Percentiles rank a stretch among this genome's conserved stretches.
Evolutionary conservation across 345 rosid genomes (phyloP).

Genomic region (Triadica sebifera): DNA sequence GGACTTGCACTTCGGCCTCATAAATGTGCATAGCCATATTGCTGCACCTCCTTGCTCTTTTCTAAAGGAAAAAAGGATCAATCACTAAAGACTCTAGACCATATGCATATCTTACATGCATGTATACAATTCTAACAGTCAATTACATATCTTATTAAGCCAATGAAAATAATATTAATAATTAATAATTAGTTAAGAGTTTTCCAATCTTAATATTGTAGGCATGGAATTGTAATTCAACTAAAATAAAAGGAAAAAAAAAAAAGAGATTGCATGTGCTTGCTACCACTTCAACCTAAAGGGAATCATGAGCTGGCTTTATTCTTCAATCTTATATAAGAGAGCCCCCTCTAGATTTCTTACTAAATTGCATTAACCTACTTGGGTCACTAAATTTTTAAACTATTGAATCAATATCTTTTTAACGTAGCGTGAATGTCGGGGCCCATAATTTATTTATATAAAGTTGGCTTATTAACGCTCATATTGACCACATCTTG

Average conservation of each 20-base stretch:
- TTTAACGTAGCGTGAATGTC: constrained; percentile 20
- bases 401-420: not conserved
- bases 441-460: constrained; percentile 9
- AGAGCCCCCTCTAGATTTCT: constrained; percentile 15
- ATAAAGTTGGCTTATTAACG: constrained; percentile 13
- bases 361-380: constrained; percentile 22
- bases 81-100: too few relatives aligned
- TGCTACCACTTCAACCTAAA: constrained; percentile 33
- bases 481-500: constrained; percentile 25
- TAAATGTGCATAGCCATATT: not conserved
- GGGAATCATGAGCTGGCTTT: constrained; percentile 44
- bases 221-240: not conserved
- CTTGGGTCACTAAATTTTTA: not conserved
- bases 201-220: not conserved
- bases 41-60: too few relatives aligned
- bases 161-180: too few relatives aligned
- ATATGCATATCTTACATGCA: too few relatives aligned
- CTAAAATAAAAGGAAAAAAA: too few relatives aligned
- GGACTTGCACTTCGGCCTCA: not conserved
- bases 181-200: not conserved
- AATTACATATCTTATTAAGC: too few relatives aligned
- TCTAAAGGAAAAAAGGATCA: too few relatives aligned
- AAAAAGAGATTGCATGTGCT: constrained; percentile 41
- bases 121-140: too few relatives aligned
- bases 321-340: constrained; percentile 14